Evolutionary conservation across 768 basidiomycete genomes (phyloP).

Genomic region (Pleurotus platypus): DNA sequence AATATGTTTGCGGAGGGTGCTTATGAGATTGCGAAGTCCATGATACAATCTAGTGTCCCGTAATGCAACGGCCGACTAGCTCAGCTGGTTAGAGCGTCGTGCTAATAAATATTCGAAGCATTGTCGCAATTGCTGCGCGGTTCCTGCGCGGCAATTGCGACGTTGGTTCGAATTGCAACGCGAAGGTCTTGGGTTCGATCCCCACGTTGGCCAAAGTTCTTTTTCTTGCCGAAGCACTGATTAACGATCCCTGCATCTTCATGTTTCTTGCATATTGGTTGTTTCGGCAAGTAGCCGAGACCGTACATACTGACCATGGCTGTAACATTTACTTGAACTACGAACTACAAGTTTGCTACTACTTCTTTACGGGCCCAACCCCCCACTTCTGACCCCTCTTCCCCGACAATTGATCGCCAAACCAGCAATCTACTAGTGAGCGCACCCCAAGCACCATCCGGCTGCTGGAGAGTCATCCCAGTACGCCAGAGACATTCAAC

Average conservation of each 20-base stretch:
- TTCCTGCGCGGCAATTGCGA: neutral
- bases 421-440: constrained; percentile 53
- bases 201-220: constrained; percentile 61
- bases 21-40: no score
- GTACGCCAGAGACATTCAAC: constrained; percentile 58
- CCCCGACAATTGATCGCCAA: constrained; percentile 48
- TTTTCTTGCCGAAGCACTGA: neutral
- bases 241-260: no score
- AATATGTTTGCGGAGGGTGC: no score
- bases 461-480: constrained; percentile 36
- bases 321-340: neutral
- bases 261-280: neutral
- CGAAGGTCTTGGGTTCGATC: constrained; percentile 82
- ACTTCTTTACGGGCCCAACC: constrained; percentile 55
- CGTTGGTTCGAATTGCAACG: constrained; percentile 29
- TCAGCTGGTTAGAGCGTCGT: constrained; percentile 94
- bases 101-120: constrained; percentile 44
- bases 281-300: neutral
- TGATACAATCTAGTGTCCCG: neutral
- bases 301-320: no score
- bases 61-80: constrained; percentile 65
- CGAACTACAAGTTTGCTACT: constrained; percentile 17
- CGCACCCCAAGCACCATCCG: constrained; percentile 39
- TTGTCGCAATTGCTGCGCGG: no score
- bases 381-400: constrained; percentile 29